Evolutionary conservation across 805 yeast species (phyloP).

Genomic region (Ogataea zsoltii): DNA sequence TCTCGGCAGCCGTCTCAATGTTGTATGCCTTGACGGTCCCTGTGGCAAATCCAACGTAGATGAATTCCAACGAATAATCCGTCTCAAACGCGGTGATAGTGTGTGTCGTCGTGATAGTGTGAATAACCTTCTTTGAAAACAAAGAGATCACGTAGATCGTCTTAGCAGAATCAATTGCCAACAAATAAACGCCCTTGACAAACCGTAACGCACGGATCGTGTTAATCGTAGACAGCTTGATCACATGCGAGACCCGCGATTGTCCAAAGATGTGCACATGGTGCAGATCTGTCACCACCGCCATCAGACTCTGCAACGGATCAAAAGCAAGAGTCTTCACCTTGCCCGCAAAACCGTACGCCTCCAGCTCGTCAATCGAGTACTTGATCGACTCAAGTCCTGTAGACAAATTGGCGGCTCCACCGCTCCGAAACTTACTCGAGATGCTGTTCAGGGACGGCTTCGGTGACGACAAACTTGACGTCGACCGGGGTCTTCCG

Average conservation of each 20-base stretch:
- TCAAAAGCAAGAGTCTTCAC: slow-evolving; percentile 75
- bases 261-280: slow-evolving; percentile 82
- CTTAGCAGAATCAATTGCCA: slow-evolving; percentile 64
- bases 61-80: slow-evolving; percentile 90
- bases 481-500: background rate
- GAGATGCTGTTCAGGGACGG: slow-evolving; percentile 8
- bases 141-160: slow-evolving; percentile 70
- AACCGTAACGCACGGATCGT: slow-evolving; percentile 60
- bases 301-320: slow-evolving; percentile 84
- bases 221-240: slow-evolving; percentile 51
- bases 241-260: slow-evolving; percentile 69
- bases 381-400: slow-evolving; percentile 33
- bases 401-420: slow-evolving; percentile 26
- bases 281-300: slow-evolving; percentile 71
- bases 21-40: slow-evolving; percentile 76
- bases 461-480: slow-evolving; percentile 15
- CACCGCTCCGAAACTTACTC: slow-evolving; percentile 15
- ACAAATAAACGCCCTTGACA: slow-evolving; percentile 78
- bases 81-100: slow-evolving; percentile 66
- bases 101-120: slow-evolving; percentile 62
- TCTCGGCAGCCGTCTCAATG: slow-evolving; percentile 70
- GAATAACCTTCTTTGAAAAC: slow-evolving; percentile 58
- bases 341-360: slow-evolving; percentile 64
- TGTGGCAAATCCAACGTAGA: slow-evolving; percentile 74
- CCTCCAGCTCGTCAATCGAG: slow-evolving; percentile 33